Conservation (phyloP, 2,329 filamentous ascomycete species). For the Pseudocercospora pini-densiflorae region DNA sequence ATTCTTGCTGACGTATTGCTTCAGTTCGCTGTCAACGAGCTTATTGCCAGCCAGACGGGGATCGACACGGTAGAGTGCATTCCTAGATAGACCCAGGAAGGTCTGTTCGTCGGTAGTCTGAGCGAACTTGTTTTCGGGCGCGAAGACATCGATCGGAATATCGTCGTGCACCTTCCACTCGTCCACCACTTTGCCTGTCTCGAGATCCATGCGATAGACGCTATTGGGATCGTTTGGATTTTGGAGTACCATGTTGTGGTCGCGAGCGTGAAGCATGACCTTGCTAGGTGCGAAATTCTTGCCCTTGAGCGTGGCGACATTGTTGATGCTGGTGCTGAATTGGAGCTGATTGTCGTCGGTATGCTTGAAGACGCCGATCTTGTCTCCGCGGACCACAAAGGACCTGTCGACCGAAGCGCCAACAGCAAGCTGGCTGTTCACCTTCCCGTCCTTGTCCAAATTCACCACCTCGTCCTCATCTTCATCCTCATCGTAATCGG, state of each 20-base stretch:
- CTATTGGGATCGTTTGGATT: conserved; percentile 83
- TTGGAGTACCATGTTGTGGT: conserved; percentile 87
- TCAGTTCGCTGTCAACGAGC: conserved; percentile 88
- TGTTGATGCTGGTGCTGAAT: conserved; percentile 96
- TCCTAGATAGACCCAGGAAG: conserved; percentile 90
- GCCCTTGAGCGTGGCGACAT: conserved; percentile 86
- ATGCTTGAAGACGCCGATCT: conserved; percentile 99
- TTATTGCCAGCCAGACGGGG: conserved; percentile 89
- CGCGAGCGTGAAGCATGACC: conserved; percentile 92
- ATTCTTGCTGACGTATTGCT: conserved; percentile 97
- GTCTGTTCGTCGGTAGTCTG: conserved; percentile 97
- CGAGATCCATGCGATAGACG: conserved; percentile 95
- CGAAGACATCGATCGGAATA: conserved; percentile 89
- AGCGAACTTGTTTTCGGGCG: conserved; percentile 94
- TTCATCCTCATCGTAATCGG: conserved; percentile 72
- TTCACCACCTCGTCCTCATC: conserved; percentile 80
- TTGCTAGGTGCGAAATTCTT: conserved; percentile 92
- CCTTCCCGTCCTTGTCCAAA: conserved; percentile 73
- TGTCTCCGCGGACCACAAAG: conserved; percentile 94
- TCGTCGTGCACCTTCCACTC: conserved; percentile 99
- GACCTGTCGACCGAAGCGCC: conserved; percentile 97
- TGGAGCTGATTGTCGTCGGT: conserved; percentile 89
- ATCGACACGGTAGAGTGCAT: conserved; percentile 91
- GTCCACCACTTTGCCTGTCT: conserved; percentile 96
- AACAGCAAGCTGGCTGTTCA: conserved; percentile 92